Evolutionary conservation across 164 flowering plant species (phyloP).

Genomic region (Platanus orientalis): DNA sequence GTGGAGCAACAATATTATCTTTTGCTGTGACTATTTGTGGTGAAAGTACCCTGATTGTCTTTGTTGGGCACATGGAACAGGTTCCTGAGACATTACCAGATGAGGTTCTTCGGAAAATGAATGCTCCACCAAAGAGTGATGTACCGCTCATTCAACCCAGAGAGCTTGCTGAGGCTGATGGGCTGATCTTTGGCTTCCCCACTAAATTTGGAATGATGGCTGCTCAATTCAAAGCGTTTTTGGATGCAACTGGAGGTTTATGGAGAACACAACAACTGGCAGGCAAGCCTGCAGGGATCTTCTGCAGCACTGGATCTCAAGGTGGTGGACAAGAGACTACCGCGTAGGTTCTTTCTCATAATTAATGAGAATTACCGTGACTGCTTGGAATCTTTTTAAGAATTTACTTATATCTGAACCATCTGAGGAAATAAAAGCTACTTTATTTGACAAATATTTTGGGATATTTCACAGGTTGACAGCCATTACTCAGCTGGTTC

Average conservation of each 20-base stretch:
- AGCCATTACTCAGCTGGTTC: slow-evolving; percentile 62
- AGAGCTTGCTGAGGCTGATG: slow-evolving; percentile 53
- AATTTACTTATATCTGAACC: no score
- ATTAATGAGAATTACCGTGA: neutral
- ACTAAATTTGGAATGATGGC: slow-evolving; percentile 72
- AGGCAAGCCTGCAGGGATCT: slow-evolving; percentile 74
- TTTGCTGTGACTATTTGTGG: no score
- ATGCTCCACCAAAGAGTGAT: slow-evolving; percentile 46
- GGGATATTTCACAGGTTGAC: slow-evolving; percentile 49
- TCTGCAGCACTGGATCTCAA: slow-evolving; percentile 72
- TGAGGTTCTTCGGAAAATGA: slow-evolving; percentile 52
- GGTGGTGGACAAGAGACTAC: slow-evolving; percentile 88
- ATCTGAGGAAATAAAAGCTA: no score
- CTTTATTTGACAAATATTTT: no score
- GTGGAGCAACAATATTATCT: no score
- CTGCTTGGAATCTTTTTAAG: neutral
- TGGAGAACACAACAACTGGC: slow-evolving; percentile 67
- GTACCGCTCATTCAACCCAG: slow-evolving; percentile 45
- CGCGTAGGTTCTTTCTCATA: slow-evolving; percentile 62
- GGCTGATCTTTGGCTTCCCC: slow-evolving; percentile 70
- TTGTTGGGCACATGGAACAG: no score
- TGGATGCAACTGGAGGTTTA: slow-evolving; percentile 58
- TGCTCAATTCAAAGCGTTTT: slow-evolving; percentile 70
- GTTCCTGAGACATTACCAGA: slow-evolving; percentile 56
- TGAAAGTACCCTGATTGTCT: no score